These are phyloP conservation scores for Kodamaea plutei DNA, from an alignment of 1,139 yeast genomes.

Conservation along the genomic window DNA sequence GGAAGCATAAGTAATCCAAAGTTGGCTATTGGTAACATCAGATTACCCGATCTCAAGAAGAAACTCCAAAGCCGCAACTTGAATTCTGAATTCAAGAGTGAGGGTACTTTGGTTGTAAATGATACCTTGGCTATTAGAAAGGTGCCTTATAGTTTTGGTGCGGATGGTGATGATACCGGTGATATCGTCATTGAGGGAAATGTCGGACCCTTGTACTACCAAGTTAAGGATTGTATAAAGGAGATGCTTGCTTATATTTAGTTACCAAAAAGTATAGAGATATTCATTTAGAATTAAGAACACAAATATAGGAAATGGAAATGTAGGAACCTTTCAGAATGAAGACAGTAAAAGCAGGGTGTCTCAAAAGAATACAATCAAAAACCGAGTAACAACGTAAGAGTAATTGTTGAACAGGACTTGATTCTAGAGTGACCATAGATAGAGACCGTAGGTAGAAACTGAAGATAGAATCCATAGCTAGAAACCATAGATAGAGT, in stretches of 20 bases:
- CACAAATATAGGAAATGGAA: too few relatives aligned
- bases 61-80: slow-evolving; percentile 55
- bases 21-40: slow-evolving; percentile 84
- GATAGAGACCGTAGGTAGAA: too few relatives aligned
- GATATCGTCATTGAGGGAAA: slow-evolving; percentile 82
- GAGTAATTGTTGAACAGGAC: too few relatives aligned
- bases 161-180: slow-evolving; percentile 58
- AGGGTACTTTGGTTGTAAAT: slow-evolving; percentile 86
- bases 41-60: slow-evolving; percentile 75
- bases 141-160: slow-evolving; percentile 40
- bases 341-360: too few relatives aligned
- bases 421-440: too few relatives aligned
- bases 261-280: background rate
- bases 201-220: slow-evolving; percentile 71
- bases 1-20: slow-evolving; percentile 22
- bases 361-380: too few relatives aligned
- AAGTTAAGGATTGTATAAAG: slow-evolving; percentile 70
- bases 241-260: slow-evolving; percentile 76
- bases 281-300: too few relatives aligned
- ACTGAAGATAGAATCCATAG: too few relatives aligned
- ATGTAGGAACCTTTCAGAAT: too few relatives aligned
- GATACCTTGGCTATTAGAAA: slow-evolving; percentile 73
- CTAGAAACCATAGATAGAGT: too few relatives aligned
- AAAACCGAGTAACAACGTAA: too few relatives aligned
- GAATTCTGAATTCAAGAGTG: slow-evolving; percentile 86